phyloP scores from a whole-genome alignment of 2,329 filamentous ascomycete species.

The Cytospora schulzeri region DNA sequence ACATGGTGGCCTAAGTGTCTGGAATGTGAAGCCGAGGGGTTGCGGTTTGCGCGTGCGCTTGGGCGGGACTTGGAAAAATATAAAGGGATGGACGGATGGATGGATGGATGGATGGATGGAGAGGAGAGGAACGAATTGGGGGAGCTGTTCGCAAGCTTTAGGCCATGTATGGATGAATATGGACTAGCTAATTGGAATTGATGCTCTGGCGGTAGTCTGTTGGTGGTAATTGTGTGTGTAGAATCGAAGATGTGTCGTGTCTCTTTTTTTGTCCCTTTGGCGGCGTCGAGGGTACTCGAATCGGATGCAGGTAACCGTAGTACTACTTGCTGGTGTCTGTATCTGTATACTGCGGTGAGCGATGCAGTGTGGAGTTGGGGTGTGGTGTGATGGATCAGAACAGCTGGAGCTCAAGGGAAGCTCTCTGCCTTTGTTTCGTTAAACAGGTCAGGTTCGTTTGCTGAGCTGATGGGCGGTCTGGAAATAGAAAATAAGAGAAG shows the following conservation, averaged over 20 bases:
- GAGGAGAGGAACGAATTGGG: slow-evolving; percentile 5
- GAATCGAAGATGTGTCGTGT: background rate
- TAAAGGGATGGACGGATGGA: background rate
- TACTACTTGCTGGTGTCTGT: background rate
- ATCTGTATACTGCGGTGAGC: background rate
- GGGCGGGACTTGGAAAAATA: background rate
- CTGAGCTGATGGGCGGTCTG: background rate
- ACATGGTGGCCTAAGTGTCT: slow-evolving; percentile 32
- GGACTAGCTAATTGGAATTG: slow-evolving; percentile 9
- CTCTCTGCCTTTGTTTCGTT: background rate
- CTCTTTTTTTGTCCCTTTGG: background rate
- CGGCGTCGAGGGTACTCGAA: background rate
- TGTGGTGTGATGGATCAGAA: background rate
- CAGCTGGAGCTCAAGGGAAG: background rate
- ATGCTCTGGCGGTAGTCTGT: background rate
- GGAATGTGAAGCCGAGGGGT: background rate
- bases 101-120: background rate
- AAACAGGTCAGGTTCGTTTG: background rate
- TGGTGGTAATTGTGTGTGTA: background rate
- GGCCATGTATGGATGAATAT: slow-evolving; percentile 21
- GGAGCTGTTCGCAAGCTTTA: slow-evolving; percentile 25
- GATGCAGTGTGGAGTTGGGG: background rate
- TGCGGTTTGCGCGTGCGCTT: background rate
- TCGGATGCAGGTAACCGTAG: background rate
- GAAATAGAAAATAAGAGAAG: background rate